Base-by-base conservation (phyloP, 352 stramenopile species). In the Nothophytophthora sp. region DNA sequence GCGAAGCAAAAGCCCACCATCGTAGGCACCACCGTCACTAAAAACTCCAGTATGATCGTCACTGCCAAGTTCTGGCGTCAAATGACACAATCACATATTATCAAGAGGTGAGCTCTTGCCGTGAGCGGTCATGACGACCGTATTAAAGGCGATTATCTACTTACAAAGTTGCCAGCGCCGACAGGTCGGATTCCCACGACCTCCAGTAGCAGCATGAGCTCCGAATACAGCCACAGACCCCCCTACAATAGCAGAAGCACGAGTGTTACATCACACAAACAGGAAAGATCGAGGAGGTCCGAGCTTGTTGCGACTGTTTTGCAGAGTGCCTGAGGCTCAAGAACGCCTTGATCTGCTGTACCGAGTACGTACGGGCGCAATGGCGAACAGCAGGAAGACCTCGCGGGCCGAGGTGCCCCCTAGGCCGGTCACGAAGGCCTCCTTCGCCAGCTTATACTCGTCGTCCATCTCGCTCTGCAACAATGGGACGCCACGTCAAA, bases 371-470 rank as follows among this genome's bases (percentile, higher is more conserved):
- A 95, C 84, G 18, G 84, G 82, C 41, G 86, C 72, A 24, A 95
- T 64, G 8, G 80, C 75, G 55, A 95, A 92, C 22, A 90, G 57
- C 13, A 84, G 45, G 42, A 90, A 89, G 27, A 95, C 81, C 54
- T 95, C 81, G 39, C 59, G 62, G 4, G 75, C 76, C 10, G 67
- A 88, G 12, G 84, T 91, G 52, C 84, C 84, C 30, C 85, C 62
- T 18, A 90, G 59, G 8, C 76, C 77, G 20, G 74, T 60, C 16
- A 95, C 82, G 52, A 95, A 95, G 12, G 75, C 76, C 60, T 92
- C 81, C 61, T 95, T 95, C 18, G 81, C 78, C 50, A 71, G 74
- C 67, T 95, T 95, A 71, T 95, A 92, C 55, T 79, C 70, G 37
- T 90, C 76, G 55, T 87, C 66, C 73, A 81, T 82, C 33, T 43